Base-by-base conservation (phyloP, 371 early-diverging fungal genomes). In the Rhizopus arrhizus region DNA sequence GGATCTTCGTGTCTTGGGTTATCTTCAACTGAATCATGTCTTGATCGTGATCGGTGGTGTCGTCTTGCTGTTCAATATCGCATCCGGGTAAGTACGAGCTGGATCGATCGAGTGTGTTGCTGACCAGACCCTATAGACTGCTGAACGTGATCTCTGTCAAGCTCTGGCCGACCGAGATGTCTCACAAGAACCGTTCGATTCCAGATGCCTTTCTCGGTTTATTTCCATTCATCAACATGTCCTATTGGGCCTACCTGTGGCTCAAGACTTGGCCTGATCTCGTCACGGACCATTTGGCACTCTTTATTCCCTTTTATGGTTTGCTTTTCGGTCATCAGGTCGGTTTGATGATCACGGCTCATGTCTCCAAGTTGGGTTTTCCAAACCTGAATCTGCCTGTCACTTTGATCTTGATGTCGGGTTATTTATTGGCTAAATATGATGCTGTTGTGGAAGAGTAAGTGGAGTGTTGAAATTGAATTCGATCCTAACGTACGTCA, bases 281-380 rank as follows among this genome's bases (percentile, higher is more conserved):
- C 34, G 82, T 89, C 8, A 42, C 61, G 56, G 72, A 84, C 59
- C 87, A 92, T 68, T 58, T 89, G 57, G 80, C 91, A 4, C 71
- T 85, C 7, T 91, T 91, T 67, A 75, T 86, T 36, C 61, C 86
- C 31, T 85, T 89, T 56, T 65, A 85, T 32, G 93, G 93, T 4
- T 77, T 91, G 31, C 82, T 88, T 32, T 94, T 95, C 74, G 95
- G 92, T 47, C 88, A 92, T 68, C 90, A 89, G 48, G 93, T 93
- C 50, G 89, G 90, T 29, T 72, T 82, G 42, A 93, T 95, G 76
- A 93, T 95, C 61, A 82, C 91, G 5, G 89, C 92, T 15, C 95
- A 95, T 69, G 94, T 95, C 10, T 83, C 92, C 8, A 89, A 92
- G 36, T 79, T 85, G 36, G 75, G 81, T 7, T 95, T 91, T 81